Conservation (phyloP, 345 rosid genomes). For the Brassica nigra region DNA sequence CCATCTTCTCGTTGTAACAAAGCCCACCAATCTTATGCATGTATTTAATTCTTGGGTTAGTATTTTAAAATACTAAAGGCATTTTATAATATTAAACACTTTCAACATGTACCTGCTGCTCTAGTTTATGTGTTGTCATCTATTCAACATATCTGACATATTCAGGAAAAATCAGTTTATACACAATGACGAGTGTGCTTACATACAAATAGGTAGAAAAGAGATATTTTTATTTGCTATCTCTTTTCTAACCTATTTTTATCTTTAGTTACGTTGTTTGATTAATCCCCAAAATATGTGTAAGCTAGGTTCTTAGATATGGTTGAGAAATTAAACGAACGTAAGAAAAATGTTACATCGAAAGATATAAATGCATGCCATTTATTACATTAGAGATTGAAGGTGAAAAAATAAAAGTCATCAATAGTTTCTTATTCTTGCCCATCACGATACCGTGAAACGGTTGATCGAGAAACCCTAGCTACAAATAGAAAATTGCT, state of each 20-base stretch:
- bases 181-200: neutral
- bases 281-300: neutral
- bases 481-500: conserved; percentile 29
- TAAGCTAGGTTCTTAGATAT: neutral
- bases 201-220: neutral
- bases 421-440: conserved; percentile 22
- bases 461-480: conserved; percentile 33
- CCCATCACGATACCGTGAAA: conserved; percentile 38
- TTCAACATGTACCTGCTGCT: neutral
- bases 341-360: conserved; percentile 34
- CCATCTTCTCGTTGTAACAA: conserved; percentile 32
- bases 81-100: conserved; percentile 19
- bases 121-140: conserved; percentile 1
- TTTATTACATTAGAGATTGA: conserved; percentile 27
- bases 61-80: conserved; percentile 1
- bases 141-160: neutral
- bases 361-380: conserved; percentile 26
- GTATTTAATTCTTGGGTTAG: neutral
- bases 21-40: conserved; percentile 2
- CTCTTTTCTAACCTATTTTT: too few species aligned
- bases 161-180: neutral
- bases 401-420: conserved; percentile 20
- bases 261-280: too few species aligned
- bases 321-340: conserved; percentile 33
- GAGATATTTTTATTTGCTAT: neutral